phyloP scores from a whole-genome alignment of 805 yeast species.

The Yarrowia deformans region DNA sequence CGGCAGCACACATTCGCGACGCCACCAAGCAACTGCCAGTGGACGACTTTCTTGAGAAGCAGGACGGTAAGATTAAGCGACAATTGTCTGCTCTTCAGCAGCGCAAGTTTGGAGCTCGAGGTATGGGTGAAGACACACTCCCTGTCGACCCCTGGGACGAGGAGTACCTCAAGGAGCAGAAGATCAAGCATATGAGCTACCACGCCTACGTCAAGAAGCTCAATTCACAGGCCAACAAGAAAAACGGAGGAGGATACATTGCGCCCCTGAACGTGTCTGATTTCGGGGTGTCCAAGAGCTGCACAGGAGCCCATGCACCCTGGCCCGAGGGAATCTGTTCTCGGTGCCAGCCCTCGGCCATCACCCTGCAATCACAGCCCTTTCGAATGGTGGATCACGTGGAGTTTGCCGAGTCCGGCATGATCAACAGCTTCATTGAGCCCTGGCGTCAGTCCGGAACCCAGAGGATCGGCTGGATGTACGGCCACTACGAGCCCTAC shows the following conservation, averaged over 20 bases:
- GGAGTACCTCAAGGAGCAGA: slow-evolving; percentile 72
- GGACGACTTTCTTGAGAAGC: slow-evolving; percentile 69
- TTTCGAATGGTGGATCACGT: slow-evolving; percentile 98
- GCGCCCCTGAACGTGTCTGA: slow-evolving; percentile 79
- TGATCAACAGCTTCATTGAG: slow-evolving; percentile 85
- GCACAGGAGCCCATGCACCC: slow-evolving; percentile 84
- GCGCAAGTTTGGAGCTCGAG: slow-evolving; percentile 65
- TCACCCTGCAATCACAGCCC: slow-evolving; percentile 85
- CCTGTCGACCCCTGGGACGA: slow-evolving; percentile 96
- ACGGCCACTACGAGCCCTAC: slow-evolving; percentile 81
- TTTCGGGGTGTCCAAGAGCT: slow-evolving; percentile 65
- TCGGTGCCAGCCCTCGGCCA: slow-evolving; percentile 95
- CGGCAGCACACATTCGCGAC: slow-evolving; percentile 43
- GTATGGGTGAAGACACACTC: slow-evolving; percentile 97
- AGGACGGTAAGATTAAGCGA: slow-evolving; percentile 77
- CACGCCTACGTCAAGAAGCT: slow-evolving; percentile 81
- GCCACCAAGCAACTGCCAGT: slow-evolving; percentile 64
- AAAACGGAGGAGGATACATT: slow-evolving; percentile 60
- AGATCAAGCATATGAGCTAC: slow-evolving; percentile 86
- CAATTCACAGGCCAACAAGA: slow-evolving; percentile 70
- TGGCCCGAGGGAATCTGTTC: slow-evolving; percentile 97
- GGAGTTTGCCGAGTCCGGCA: slow-evolving; percentile 77
- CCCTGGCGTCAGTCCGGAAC: slow-evolving; percentile 88
- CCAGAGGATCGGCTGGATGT: slow-evolving; percentile 85
- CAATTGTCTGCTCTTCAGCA: slow-evolving; percentile 61